Evolutionary conservation across 441 rosid genomes (phyloP).

Genomic region (Gossypium laxum): DNA sequence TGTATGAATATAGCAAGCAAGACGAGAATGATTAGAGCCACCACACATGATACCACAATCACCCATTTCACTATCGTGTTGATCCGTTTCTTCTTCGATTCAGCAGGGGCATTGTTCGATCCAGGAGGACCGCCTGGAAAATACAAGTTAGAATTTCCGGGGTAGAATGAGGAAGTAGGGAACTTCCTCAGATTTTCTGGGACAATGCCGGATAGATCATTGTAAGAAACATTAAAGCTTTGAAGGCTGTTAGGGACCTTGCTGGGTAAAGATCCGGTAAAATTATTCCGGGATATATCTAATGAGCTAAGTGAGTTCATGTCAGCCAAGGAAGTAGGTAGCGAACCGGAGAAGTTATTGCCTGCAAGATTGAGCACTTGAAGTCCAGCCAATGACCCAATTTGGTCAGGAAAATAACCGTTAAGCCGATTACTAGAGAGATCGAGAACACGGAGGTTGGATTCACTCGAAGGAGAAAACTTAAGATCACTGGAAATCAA

Average conservation of each 20-base stretch:
- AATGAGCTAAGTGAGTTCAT: conserved; percentile 53
- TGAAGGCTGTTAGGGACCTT: conserved; percentile 50
- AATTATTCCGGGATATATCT: conserved; percentile 70
- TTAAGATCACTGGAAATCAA: conserved; percentile 47
- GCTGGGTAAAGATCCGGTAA: conserved; percentile 68
- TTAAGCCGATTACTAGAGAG: conserved; percentile 63
- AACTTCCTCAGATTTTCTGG: conserved; percentile 74
- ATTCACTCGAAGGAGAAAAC: conserved; percentile 38
- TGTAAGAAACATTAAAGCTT: conserved; percentile 69
- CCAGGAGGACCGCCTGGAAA: conserved; percentile 57
- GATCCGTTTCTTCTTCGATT: conserved; percentile 44
- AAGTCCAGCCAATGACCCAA: conserved; percentile 57
- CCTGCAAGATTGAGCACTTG: conserved; percentile 66
- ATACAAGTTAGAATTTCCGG: conserved; percentile 58
- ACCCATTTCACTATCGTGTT: conserved; percentile 52
- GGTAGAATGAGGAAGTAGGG: conserved; percentile 63
- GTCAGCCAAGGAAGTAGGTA: conserved; percentile 64
- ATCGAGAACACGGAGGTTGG: conserved; percentile 60
- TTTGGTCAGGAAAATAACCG: conserved; percentile 59
- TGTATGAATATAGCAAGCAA: conserved; percentile 64
- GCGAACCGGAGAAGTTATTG: conserved; percentile 74
- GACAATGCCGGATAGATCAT: conserved; percentile 79
- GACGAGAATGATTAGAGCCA: conserved; percentile 56
- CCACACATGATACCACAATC: conserved; percentile 58
- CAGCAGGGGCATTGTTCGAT: conserved; percentile 28